Conservation (phyloP, 306 rosid genomes). For the Hippophae gyantsensis region DNA sequence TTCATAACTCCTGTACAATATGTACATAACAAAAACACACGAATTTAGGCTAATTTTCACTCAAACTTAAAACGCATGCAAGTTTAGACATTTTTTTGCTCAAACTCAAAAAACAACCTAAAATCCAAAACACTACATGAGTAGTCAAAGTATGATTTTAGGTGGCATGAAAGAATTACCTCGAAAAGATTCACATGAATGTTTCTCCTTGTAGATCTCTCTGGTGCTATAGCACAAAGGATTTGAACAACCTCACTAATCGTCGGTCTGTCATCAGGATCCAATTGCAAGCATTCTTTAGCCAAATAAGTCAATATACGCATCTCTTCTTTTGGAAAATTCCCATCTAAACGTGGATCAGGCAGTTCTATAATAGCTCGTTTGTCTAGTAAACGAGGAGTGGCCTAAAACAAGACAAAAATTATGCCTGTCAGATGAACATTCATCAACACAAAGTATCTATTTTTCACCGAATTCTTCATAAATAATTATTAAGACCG, state of each 20-base stretch:
- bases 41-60: no score
- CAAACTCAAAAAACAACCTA: no score
- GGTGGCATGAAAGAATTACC: constrained; percentile 30
- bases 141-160: no score
- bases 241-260: constrained; percentile 96
- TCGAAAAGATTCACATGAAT: constrained; percentile 49
- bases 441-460: constrained; percentile 5
- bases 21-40: no score
- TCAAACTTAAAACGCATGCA: no score
- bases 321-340: constrained; percentile 75
- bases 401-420: constrained; percentile 48
- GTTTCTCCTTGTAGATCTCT: constrained; percentile 62
- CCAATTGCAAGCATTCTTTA: constrained; percentile 81
- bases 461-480: neutral
- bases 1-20: no score
- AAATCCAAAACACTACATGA: no score
- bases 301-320: constrained; percentile 87
- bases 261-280: constrained; percentile 84
- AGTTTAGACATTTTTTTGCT: no score
- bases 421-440: neutral
- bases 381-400: constrained; percentile 58
- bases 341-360: constrained; percentile 61
- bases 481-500: no score
- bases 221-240: constrained; percentile 65
- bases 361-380: constrained; percentile 56